These are phyloP conservation scores for Dendrostoma leiphaemia DNA, from an alignment of 2,329 filamentous ascomycete genomes.

Conservation along the genomic window DNA sequence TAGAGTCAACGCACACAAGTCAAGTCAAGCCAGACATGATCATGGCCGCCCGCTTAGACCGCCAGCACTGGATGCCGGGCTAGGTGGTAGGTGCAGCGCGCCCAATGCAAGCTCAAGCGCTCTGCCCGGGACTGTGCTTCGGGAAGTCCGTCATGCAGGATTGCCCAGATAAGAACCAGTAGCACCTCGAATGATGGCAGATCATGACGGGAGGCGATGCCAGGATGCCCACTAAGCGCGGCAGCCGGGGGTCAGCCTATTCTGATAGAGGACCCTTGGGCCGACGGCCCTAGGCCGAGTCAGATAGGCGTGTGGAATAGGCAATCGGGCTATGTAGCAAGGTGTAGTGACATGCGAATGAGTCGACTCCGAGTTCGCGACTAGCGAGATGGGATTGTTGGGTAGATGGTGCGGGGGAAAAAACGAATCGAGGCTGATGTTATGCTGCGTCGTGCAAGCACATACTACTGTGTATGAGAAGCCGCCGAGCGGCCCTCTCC, in stretches of 20 bases:
- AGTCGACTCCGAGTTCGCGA: background rate
- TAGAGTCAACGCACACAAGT: background rate
- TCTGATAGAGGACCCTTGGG: slow-evolving; percentile 5
- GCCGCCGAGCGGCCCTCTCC: too few relatives aligned
- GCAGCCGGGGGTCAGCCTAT: slow-evolving; percentile 6
- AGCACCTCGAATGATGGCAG: background rate
- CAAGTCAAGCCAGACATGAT: too few relatives aligned
- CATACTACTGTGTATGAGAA: background rate
- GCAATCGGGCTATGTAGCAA: background rate
- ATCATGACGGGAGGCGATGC: background rate
- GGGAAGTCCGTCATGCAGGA: background rate
- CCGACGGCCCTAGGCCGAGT: slow-evolving; percentile 17
- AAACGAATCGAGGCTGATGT: background rate
- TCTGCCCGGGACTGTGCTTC: background rate
- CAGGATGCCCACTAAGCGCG: slow-evolving; percentile 13
- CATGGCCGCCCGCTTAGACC: too few relatives aligned
- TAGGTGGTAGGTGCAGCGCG: background rate
- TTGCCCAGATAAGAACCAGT: background rate
- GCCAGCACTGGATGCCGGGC: background rate
- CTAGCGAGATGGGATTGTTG: background rate
- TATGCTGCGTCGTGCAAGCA: too few relatives aligned
- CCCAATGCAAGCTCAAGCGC: background rate
- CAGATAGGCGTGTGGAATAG: slow-evolving; percentile 7
- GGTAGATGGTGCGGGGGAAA: background rate
- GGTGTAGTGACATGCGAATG: background rate